These are phyloP conservation scores for Flaveria sonorensis DNA, from an alignment of 129 eudicot species.

Conservation along the genomic window DNA sequence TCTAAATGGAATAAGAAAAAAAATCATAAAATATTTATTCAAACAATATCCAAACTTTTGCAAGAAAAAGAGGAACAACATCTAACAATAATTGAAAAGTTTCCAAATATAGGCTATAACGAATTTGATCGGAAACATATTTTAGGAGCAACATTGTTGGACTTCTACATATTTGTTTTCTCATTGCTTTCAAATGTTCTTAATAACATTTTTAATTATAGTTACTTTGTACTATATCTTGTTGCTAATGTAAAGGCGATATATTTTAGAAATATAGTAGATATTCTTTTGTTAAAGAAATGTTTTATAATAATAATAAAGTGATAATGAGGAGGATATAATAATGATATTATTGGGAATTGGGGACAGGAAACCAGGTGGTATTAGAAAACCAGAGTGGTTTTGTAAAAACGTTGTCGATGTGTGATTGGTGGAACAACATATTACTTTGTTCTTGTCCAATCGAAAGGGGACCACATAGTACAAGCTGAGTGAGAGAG, in stretches of 20 bases:
- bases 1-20: too few species aligned
- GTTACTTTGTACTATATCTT: background rate
- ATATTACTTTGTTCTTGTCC: slow-evolving; percentile 20
- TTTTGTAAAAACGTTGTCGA: slow-evolving; percentile 56
- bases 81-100: background rate
- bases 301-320: background rate
- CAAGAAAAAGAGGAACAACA: background rate
- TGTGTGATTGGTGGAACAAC: slow-evolving; percentile 34
- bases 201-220: background rate
- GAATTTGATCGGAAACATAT: background rate
- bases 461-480: slow-evolving; percentile 26
- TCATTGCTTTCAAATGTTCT: background rate
- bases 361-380: slow-evolving; percentile 22
- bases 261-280: slow-evolving; percentile 23
- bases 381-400: slow-evolving; percentile 45
- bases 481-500: slow-evolving; percentile 2
- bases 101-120: background rate
- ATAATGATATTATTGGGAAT: slow-evolving; percentile 2
- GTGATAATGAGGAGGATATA: slow-evolving; percentile 13
- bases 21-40: background rate
- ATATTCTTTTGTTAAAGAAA: slow-evolving; percentile 18
- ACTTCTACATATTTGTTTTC: background rate
- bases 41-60: background rate
- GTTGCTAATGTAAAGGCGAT: background rate
- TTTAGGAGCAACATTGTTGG: background rate